These are phyloP conservation scores for Sugiyamaella floridensis DNA, from an alignment of 805 yeast species.

Conservation along the genomic window DNA sequence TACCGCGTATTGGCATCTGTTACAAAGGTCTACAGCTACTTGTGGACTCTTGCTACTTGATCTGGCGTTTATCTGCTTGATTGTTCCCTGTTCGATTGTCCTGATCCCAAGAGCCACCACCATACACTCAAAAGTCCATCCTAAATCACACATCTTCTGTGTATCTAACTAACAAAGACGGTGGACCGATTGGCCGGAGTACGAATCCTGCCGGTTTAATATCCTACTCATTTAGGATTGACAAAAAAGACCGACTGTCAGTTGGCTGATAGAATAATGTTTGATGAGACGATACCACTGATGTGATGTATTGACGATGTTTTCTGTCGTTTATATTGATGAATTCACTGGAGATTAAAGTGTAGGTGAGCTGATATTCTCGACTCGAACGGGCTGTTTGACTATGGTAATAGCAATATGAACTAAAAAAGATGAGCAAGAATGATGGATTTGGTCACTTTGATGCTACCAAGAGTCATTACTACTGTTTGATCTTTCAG, in stretches of 20 bases:
- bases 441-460: no score
- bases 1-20: no score
- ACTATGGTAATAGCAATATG: no score
- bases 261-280: background rate
- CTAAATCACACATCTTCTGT: background rate
- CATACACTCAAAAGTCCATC: background rate
- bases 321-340: background rate
- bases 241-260: background rate
- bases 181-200: constrained; percentile 61
- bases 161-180: constrained; percentile 19
- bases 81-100: no score
- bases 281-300: background rate
- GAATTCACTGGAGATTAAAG: background rate
- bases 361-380: background rate
- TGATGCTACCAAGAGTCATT: no score
- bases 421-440: no score
- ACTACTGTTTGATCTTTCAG: no score
- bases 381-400: no score
- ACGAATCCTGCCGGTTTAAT: constrained; percentile 58
- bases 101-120: no score
- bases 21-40: no score
- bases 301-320: background rate
- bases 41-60: no score
- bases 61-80: no score
- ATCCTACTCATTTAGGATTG: background rate